These are phyloP conservation scores for Candida manassasensis DNA, from an alignment of 805 yeast species.

Conservation along the genomic window DNA sequence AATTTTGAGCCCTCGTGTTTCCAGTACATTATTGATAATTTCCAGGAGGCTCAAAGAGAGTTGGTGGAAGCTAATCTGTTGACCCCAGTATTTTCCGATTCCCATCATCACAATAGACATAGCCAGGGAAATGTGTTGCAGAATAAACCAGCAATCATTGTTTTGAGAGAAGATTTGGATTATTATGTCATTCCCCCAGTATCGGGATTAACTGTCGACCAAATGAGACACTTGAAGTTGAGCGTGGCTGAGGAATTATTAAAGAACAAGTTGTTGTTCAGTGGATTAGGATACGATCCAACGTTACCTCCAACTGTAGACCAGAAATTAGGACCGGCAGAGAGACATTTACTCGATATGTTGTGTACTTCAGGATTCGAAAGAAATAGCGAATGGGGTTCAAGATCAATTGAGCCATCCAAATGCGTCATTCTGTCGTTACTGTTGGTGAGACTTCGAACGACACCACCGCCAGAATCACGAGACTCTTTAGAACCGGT, in stretches of 20 bases:
- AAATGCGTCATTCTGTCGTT: conserved; percentile 84
- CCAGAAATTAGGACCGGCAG: conserved; percentile 76
- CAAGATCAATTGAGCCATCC: conserved; percentile 79
- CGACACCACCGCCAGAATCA: conserved; percentile 35
- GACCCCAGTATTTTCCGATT: conserved; percentile 24
- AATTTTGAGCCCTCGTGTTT: conserved; percentile 86
- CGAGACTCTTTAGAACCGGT: conserved; percentile 41
- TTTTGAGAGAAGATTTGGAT: conserved; percentile 89
- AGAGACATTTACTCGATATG: conserved; percentile 92
- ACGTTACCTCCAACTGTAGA: conserved; percentile 27
- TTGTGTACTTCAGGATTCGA: conserved; percentile 83
- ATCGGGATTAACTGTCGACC: conserved; percentile 48
- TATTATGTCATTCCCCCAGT: conserved; percentile 83
- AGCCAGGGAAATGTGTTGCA: conserved; percentile 50
- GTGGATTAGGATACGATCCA: conserved; percentile 65
- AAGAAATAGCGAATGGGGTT: conserved; percentile 74
- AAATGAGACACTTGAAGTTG: conserved; percentile 64
- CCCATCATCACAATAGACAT: conserved; percentile 12
- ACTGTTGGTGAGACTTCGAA: conserved; percentile 59
- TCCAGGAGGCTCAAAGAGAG: conserved; percentile 65
- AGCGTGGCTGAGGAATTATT: conserved; percentile 68
- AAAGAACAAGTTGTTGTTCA: conserved; percentile 58
- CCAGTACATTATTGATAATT: conserved; percentile 71
- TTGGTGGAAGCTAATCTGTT: conserved; percentile 18
- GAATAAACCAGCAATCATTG: conserved; percentile 85